Conservation (phyloP, 1,284 basidiomycete species). For the Austroboletus novae-zelandiae region DNA sequence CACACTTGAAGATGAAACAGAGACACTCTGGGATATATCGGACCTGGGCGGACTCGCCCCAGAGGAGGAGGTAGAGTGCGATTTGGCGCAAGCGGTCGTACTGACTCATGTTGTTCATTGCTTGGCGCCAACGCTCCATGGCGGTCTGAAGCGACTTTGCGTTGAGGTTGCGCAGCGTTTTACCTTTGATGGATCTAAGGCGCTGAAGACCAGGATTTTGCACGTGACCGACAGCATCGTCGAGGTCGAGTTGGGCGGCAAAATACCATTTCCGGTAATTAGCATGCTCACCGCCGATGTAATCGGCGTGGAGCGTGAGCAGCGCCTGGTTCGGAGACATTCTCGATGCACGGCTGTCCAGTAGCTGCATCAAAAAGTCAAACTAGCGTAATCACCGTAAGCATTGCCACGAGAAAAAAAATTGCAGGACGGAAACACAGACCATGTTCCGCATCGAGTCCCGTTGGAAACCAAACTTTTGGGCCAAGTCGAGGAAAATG, state of each 20-base stretch:
- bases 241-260: conserved; percentile 97
- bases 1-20: conserved; percentile 99
- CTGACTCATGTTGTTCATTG: conserved; percentile 99
- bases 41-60: conserved; percentile 98
- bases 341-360: conserved; percentile 70
- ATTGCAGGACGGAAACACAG: conserved; percentile 23
- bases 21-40: conserved; percentile 96
- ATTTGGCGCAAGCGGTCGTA: conserved; percentile 97
- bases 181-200: conserved; percentile 79
- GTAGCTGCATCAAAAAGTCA: conserved; percentile 97
- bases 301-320: conserved; percentile 95
- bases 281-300: conserved; percentile 96
- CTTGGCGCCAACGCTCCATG: conserved; percentile 91
- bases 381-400: conserved; percentile 51
- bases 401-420: conserved; percentile 45
- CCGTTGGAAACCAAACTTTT: conserved; percentile 99
- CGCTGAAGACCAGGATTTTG: conserved; percentile 93
- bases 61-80: conserved; percentile 93
- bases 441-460: conserved; percentile 93
- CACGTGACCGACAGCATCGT: conserved; percentile 95
- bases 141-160: conserved; percentile 92
- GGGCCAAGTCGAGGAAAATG: conserved; percentile 96
- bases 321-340: conserved; percentile 95
- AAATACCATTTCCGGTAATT: conserved; percentile 99
- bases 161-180: conserved; percentile 39